A percentile compares a stretch with the other conserved stretches of the same genome.
phyloP scores from a whole-genome alignment of 352 stramenopile species.

The Phytophthora macrochlamydospora region DNA sequence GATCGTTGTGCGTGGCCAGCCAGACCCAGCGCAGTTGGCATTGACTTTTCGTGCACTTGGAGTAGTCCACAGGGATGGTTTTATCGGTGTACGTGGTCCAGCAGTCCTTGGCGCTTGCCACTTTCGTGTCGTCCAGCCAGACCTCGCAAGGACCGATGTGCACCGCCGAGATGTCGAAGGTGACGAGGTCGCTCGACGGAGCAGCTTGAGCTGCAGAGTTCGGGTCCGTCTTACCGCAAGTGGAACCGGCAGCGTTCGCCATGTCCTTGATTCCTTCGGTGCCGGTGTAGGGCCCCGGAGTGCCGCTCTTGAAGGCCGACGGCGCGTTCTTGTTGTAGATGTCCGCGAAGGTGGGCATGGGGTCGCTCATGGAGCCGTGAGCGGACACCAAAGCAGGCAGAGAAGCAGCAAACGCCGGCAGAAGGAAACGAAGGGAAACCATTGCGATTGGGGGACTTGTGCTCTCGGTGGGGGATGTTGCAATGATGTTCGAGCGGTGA shows the following conservation, averaged over 20 bases:
- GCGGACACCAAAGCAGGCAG: constrained; percentile 10
- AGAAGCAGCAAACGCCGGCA: not conserved
- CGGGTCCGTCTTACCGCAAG: constrained; percentile 41
- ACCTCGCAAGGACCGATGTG: constrained; percentile 55
- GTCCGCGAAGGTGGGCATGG: constrained; percentile 24
- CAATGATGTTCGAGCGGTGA: too few relatives aligned
- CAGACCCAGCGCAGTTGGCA: constrained; percentile 52
- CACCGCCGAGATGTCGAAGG: constrained; percentile 36
- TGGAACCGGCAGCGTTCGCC: constrained; percentile 33
- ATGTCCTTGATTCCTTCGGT: constrained; percentile 35
- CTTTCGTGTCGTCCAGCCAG: constrained; percentile 26
- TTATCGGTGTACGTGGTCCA: constrained; percentile 36
- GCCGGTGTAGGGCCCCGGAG: constrained; percentile 34
- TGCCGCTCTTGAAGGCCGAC: constrained; percentile 25
- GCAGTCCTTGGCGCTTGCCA: constrained; percentile 37
- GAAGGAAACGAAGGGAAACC: not conserved
- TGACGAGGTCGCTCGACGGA: constrained; percentile 23
- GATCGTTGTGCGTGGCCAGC: constrained; percentile 50
- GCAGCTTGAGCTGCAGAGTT: constrained; percentile 28
- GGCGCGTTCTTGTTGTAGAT: constrained; percentile 41
- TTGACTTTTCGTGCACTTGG: constrained; percentile 26
- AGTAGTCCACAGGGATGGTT: constrained; percentile 41
- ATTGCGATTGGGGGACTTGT: not conserved
- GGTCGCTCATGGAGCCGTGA: constrained; percentile 30
- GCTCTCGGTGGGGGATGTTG: not conserved